Conservation (phyloP, 2,329 filamentous ascomycete genomes). For the Dryadomyces quercus-mongolicae region DNA sequence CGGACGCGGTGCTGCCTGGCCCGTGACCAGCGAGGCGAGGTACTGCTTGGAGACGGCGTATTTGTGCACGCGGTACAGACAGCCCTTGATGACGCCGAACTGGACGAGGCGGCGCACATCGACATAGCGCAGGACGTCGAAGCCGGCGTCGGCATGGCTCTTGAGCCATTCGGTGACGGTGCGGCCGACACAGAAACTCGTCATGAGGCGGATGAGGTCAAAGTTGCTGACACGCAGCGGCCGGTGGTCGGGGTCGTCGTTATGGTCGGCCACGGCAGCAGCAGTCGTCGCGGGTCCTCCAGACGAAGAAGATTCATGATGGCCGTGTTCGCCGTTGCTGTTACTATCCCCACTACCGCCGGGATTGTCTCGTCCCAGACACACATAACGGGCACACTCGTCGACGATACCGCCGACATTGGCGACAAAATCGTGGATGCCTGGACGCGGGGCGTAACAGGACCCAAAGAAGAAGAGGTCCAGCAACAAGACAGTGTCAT, state of each 20-base stretch:
- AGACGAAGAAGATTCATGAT: neutral
- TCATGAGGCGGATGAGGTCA: constrained; percentile 72
- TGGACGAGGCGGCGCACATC: constrained; percentile 88
- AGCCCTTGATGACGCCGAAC: constrained; percentile 91
- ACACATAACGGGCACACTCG: constrained; percentile 80
- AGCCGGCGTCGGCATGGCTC: constrained; percentile 53
- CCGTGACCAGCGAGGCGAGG: constrained; percentile 42
- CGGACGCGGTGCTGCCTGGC: constrained; percentile 28
- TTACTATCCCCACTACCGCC: neutral
- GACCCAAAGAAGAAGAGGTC: constrained; percentile 93
- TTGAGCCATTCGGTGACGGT: constrained; percentile 82
- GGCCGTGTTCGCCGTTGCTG: neutral
- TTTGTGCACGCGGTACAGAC: constrained; percentile 85
- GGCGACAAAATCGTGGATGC: constrained; percentile 66
- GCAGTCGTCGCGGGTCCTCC: constrained; percentile 3
- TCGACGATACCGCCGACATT: constrained; percentile 66
- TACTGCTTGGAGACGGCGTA: constrained; percentile 64
- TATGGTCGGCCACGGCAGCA: neutral
- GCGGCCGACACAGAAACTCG: constrained; percentile 68
- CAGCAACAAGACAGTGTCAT: constrained; percentile 78
- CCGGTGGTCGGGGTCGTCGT: neutral
- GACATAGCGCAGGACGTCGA: constrained; percentile 59
- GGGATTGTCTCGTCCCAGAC: constrained; percentile 17
- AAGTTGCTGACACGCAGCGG: constrained; percentile 37
- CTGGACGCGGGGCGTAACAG: constrained; percentile 73